Base-by-base conservation (phyloP, 108 stramenopile genomes). In the Fragilaria radians region DNA sequence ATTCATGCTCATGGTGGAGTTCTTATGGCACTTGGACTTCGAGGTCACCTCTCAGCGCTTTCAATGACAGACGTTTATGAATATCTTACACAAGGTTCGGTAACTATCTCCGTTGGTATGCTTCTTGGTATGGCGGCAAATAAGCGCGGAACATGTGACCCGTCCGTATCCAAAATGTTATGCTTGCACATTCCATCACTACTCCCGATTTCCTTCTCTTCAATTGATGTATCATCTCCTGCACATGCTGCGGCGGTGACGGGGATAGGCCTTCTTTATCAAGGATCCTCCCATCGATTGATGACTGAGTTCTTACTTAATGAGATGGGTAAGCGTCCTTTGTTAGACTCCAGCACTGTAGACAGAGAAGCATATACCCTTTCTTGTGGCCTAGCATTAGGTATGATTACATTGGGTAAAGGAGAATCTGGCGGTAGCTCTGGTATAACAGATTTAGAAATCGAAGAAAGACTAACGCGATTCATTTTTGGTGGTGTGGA, bases 281-380 rank as follows among this genome's bases (percentile, higher is more conserved):
- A 85, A 64, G 91, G 88, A 1, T 88, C 93, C 25, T 85, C 81
- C 1, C 95, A 99, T 65, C 77, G 96, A 29, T 78, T 97, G 74
- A 96, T 99, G 94, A 96, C 94, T 1, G 96, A 99, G 54, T 99
- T 99, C 59, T 71, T 99, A 21, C 65, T 99, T 48, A 92, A 86
- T 33, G 96, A 99, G 59, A 96, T 99, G 32, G 90, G 89, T 52
- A 86, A 82, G 51, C 73, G 79, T 36, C 93, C 95, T 2, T 57
- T 53, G 5, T 85, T 75, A 45, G 96, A 95, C 54, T 63, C 67
- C 42, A 85, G 71, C 57, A 63, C 80, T 1, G 67, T 74, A 59
- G 91, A 95, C 59, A 78, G 97, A 36, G 98, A 99, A 63, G 73
- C 81, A 3, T 94, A 94, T 65, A 74, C 85, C 5, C 79, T 96